Evolutionary conservation across 352 stramenopile species (phyloP).

Genomic region (Phytophthora cajani): DNA sequence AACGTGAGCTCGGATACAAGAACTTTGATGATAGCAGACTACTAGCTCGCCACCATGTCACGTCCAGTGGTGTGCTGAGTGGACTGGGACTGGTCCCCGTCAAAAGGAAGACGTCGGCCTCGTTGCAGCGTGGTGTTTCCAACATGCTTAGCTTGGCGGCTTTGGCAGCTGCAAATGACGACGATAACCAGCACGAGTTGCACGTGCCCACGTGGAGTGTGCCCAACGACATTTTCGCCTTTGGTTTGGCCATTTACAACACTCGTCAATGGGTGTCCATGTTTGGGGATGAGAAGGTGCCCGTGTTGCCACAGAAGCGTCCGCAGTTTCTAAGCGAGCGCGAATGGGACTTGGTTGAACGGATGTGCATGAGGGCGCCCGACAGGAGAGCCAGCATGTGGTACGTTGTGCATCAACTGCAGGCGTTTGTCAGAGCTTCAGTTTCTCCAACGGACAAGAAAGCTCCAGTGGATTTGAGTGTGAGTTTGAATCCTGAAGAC

Average conservation of each 20-base stretch:
- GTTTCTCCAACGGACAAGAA: slow-evolving; percentile 12
- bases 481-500: slow-evolving; percentile 25
- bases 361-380: slow-evolving; percentile 26
- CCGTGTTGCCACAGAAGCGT: slow-evolving; percentile 7
- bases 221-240: slow-evolving; percentile 27
- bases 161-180: slow-evolving; percentile 4
- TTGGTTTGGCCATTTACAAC: slow-evolving; percentile 36
- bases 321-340: slow-evolving; percentile 24
- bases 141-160: slow-evolving; percentile 20
- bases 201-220: slow-evolving; percentile 25
- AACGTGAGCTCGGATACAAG: slow-evolving; percentile 37
- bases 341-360: slow-evolving; percentile 37
- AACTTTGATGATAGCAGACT: slow-evolving; percentile 31
- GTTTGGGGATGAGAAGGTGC: slow-evolving; percentile 21
- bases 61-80: slow-evolving; percentile 25
- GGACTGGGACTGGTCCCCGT: slow-evolving; percentile 30
- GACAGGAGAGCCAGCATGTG: slow-evolving; percentile 28
- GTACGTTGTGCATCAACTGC: slow-evolving; percentile 41
- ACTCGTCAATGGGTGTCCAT: slow-evolving; percentile 29
- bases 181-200: not conserved
- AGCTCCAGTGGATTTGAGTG: slow-evolving; percentile 30
- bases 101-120: slow-evolving; percentile 19
- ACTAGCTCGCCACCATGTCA: slow-evolving; percentile 24
- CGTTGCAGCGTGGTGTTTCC: slow-evolving; percentile 27
- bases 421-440: slow-evolving; percentile 17